Conservation (phyloP, 202 grass and related monocot species). For the Hordeum pubiflorum region DNA sequence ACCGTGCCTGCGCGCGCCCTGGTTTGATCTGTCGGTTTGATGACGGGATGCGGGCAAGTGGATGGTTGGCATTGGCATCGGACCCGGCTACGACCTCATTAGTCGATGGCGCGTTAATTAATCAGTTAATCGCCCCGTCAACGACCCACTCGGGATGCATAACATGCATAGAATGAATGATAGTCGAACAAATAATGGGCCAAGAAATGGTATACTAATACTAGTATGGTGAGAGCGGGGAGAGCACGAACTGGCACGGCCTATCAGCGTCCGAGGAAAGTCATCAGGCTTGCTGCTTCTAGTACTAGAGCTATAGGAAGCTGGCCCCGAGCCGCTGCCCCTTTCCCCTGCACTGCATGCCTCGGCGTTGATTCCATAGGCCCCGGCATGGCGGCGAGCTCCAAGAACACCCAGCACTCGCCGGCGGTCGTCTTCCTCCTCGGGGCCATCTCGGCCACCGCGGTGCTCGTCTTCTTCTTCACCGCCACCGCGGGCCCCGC, state of each 20-base stretch:
- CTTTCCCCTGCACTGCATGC: background rate
- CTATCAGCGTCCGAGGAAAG: background rate
- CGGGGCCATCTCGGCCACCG: conserved; percentile 46
- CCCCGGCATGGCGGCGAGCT: conserved; percentile 5
- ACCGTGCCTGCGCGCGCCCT: too few relatives aligned
- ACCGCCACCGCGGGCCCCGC: conserved; percentile 28
- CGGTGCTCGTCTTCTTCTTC: conserved; percentile 44
- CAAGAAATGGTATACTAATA: too few relatives aligned
- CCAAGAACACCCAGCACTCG: conserved; percentile 7
- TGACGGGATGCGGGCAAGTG: background rate
- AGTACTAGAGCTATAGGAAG: too few relatives aligned
- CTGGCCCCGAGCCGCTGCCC: too few relatives aligned
- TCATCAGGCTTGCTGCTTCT: background rate
- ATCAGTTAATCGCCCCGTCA: background rate
- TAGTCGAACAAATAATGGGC: background rate
- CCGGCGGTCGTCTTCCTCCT: conserved; percentile 44
- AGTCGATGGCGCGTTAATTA: background rate
- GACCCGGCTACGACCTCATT: background rate
- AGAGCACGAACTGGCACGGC: background rate
- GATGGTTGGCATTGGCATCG: background rate
- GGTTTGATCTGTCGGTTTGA: background rate
- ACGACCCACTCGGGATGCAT: background rate
- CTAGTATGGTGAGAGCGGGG: too few relatives aligned
- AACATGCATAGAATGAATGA: background rate
- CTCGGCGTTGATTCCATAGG: background rate